Evolutionary conservation across 2,329 filamentous ascomycete genomes (phyloP).

Genomic region (Septoria petroselini): DNA sequence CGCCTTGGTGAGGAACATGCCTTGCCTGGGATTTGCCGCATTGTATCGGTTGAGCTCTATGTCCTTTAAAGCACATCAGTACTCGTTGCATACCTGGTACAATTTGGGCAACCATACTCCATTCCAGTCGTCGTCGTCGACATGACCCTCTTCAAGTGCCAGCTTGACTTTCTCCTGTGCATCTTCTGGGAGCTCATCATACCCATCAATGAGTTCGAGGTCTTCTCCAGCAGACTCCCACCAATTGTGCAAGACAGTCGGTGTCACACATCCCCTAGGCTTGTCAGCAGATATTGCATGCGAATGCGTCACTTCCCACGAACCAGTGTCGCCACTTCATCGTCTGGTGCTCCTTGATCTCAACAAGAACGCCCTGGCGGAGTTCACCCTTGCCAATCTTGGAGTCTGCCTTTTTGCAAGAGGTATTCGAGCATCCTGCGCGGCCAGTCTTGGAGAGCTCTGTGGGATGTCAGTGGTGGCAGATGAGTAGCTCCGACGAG

Average conservation of each 20-base stretch:
- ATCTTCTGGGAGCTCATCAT: slow-evolving; percentile 68
- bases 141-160: slow-evolving; percentile 72
- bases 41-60: slow-evolving; percentile 72
- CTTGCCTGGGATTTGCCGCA: slow-evolving; percentile 32
- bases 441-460: slow-evolving; percentile 69
- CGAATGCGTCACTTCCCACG: slow-evolving; percentile 26
- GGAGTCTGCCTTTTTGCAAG: slow-evolving; percentile 65
- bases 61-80: slow-evolving; percentile 54
- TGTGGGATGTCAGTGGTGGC: slow-evolving; percentile 46
- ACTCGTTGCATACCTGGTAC: no score
- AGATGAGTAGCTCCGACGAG: no score
- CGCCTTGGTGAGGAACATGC: slow-evolving; percentile 38
- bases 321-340: slow-evolving; percentile 88
- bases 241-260: slow-evolving; percentile 65
- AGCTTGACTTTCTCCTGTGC: slow-evolving; percentile 69
- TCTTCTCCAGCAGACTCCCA: slow-evolving; percentile 58
- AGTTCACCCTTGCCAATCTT: slow-evolving; percentile 80
- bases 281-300: slow-evolving; percentile 16
- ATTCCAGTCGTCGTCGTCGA: slow-evolving; percentile 83
- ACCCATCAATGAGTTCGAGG: slow-evolving; percentile 72
- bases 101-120: no score
- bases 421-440: slow-evolving; percentile 67
- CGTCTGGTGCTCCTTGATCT: slow-evolving; percentile 56
- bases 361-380: slow-evolving; percentile 71
- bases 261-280: slow-evolving; percentile 81